Conservation (phyloP, 331 rosid genomes). For the Spiraea crenata region DNA sequence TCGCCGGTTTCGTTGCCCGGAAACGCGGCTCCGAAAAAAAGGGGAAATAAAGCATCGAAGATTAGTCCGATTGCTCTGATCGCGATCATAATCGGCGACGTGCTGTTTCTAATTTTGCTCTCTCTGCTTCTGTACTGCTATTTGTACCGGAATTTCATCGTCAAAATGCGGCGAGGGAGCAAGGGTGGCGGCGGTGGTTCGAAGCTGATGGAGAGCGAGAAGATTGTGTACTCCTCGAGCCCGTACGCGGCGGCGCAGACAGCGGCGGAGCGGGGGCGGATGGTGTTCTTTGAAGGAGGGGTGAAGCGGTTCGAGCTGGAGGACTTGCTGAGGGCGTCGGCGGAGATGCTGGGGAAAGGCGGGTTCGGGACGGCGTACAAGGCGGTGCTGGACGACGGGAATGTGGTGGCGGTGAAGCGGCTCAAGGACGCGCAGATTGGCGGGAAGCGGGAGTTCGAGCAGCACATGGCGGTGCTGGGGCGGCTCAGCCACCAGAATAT, state of each 20-base stretch:
- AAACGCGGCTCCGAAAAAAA: constrained; percentile 14
- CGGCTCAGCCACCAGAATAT: constrained; percentile 48
- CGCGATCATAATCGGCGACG: constrained; percentile 64
- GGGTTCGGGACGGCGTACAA: constrained; percentile 81
- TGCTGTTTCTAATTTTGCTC: constrained; percentile 46
- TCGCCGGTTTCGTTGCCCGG: constrained; percentile 60
- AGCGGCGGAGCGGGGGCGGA: constrained; percentile 66
- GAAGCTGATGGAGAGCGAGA: constrained; percentile 60
- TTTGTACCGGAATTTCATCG: constrained; percentile 47
- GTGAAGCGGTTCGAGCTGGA: constrained; percentile 70
- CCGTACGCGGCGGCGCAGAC: constrained; percentile 68
- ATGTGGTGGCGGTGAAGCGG: constrained; percentile 79
- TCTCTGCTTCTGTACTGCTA: constrained; percentile 68
- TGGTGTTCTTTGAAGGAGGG: constrained; percentile 89
- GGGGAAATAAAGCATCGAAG: constrained; percentile 26
- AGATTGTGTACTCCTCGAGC: constrained; percentile 88
- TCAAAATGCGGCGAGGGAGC: constrained; percentile 38
- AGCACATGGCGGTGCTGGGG: constrained; percentile 70
- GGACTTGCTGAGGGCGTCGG: constrained; percentile 76
- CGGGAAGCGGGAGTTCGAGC: constrained; percentile 72
- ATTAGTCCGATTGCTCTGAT: constrained; percentile 48
- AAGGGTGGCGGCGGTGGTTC: constrained; percentile 27
- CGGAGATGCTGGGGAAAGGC: constrained; percentile 90
- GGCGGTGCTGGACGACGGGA: constrained; percentile 81
- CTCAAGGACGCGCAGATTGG: constrained; percentile 61